phyloP scores from a whole-genome alignment of 2,329 filamentous ascomycete genomes.

The Fusarium beomiforme region DNA sequence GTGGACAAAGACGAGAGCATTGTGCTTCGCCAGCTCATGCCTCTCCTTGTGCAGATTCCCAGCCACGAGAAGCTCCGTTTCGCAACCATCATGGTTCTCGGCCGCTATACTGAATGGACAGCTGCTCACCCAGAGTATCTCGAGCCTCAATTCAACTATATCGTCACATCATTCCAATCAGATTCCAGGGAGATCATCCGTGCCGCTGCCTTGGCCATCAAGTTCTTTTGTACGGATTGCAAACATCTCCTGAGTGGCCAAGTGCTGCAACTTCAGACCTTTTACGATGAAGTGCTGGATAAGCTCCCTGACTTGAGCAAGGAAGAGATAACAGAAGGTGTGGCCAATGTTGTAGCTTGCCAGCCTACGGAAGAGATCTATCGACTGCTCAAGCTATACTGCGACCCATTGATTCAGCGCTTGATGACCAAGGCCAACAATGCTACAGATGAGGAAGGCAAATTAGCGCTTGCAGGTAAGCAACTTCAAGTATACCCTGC shows the following conservation, averaged over 20 bases:
- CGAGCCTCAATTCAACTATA: constrained; percentile 93
- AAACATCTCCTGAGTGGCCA: constrained; percentile 85
- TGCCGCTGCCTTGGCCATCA: constrained; percentile 92
- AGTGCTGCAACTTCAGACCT: constrained; percentile 86
- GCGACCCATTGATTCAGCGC: constrained; percentile 86
- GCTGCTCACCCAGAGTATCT: constrained; percentile 91
- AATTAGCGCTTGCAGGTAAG: constrained; percentile 85
- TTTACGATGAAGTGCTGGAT: constrained; percentile 91
- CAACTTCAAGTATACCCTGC: background rate
- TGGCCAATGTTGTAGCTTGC: constrained; percentile 88
- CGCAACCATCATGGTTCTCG: constrained; percentile 96
- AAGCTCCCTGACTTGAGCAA: constrained; percentile 86
- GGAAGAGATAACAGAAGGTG: constrained; percentile 95
- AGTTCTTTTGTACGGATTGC: constrained; percentile 97
- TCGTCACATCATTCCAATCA: constrained; percentile 91
- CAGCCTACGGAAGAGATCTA: constrained; percentile 85
- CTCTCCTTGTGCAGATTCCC: constrained; percentile 91
- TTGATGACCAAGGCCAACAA: constrained; percentile 88
- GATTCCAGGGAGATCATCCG: constrained; percentile 90
- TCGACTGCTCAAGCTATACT: constrained; percentile 88
- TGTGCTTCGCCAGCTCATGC: constrained; percentile 91
- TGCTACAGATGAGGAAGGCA: constrained; percentile 83
- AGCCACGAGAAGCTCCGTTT: constrained; percentile 98
- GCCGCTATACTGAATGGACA: constrained; percentile 98
- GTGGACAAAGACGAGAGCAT: constrained; percentile 88